Evolutionary conservation across 2,329 filamentous ascomycete genomes (phyloP).

Genomic region (Xylariaceae sp.): DNA sequence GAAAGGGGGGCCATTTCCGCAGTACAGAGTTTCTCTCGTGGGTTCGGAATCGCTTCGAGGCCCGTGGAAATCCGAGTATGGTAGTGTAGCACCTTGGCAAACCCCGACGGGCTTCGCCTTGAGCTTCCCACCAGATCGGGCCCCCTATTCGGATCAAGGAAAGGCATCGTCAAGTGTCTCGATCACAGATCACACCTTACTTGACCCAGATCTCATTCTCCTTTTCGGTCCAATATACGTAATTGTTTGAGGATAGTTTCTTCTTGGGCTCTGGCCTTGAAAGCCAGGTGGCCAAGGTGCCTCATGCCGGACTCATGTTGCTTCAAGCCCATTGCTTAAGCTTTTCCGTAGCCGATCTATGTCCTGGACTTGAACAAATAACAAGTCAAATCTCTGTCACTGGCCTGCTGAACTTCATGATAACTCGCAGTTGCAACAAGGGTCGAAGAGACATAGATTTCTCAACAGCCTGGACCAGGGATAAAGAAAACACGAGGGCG

Average conservation of each 20-base stretch:
- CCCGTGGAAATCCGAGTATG: background rate
- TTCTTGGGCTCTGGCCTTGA: background rate
- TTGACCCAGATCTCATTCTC: background rate
- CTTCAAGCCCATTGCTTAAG: slow-evolving; percentile 3
- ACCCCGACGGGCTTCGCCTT: background rate
- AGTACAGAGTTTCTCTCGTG: slow-evolving; percentile 13
- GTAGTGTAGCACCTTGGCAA: background rate
- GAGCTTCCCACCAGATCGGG: background rate
- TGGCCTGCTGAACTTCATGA: background rate
- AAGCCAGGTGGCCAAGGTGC: background rate
- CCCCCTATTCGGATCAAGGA: background rate
- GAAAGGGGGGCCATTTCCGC: slow-evolving; percentile 16
- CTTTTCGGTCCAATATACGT: slow-evolving; percentile 28
- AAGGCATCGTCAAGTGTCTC: background rate
- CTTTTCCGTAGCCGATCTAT: background rate
- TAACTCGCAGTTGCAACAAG: background rate
- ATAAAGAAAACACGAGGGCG: background rate
- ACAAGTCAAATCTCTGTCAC: background rate
- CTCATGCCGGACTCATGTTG: background rate
- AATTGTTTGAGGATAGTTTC: background rate
- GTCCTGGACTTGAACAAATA: background rate
- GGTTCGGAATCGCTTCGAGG: background rate
- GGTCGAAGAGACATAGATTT: background rate
- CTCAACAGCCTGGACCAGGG: too few relatives aligned
- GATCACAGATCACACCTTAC: background rate